Evolutionary conservation across 768 basidiomycete species (phyloP).

Genomic region (Mrakia frigida): DNA sequence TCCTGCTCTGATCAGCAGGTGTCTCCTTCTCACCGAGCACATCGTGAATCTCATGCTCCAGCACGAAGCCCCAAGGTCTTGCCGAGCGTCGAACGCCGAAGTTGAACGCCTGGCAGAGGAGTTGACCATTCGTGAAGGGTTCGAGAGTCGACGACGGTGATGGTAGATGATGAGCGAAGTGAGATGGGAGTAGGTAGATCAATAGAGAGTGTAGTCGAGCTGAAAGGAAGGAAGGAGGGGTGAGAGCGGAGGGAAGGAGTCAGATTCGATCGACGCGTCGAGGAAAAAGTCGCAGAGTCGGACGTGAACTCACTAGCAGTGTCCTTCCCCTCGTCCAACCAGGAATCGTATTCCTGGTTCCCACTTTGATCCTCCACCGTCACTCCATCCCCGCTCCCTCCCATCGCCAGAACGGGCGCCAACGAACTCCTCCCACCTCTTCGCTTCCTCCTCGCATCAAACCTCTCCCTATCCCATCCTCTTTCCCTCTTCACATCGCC

Average conservation of each 20-base stretch:
- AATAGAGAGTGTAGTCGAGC: conserved; percentile 65
- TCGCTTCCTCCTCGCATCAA: conserved; percentile 47
- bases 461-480: conserved; percentile 45
- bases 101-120: conserved; percentile 78
- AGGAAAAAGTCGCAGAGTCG: too few species aligned
- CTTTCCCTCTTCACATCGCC: conserved; percentile 44
- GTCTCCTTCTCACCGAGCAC: conserved; percentile 43
- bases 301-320: conserved; percentile 57
- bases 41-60: conserved; percentile 69
- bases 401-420: conserved; percentile 47
- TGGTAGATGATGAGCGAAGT: conserved; percentile 49
- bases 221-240: conserved; percentile 38
- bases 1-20: conserved; percentile 45
- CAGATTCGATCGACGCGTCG: neutral
- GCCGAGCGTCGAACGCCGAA: conserved; percentile 69
- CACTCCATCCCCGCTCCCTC: conserved; percentile 44
- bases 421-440: conserved; percentile 42
- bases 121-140: conserved; percentile 56
- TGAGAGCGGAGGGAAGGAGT: neutral
- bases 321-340: conserved; percentile 48
- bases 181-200: conserved; percentile 55
- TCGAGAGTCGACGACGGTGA: neutral
- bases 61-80: conserved; percentile 85
- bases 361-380: neutral
- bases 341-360: conserved; percentile 15